These are phyloP conservation scores for Colletotrichum sp. DNA, from an alignment of 2,329 filamentous ascomycete species.

Conservation along the genomic window DNA sequence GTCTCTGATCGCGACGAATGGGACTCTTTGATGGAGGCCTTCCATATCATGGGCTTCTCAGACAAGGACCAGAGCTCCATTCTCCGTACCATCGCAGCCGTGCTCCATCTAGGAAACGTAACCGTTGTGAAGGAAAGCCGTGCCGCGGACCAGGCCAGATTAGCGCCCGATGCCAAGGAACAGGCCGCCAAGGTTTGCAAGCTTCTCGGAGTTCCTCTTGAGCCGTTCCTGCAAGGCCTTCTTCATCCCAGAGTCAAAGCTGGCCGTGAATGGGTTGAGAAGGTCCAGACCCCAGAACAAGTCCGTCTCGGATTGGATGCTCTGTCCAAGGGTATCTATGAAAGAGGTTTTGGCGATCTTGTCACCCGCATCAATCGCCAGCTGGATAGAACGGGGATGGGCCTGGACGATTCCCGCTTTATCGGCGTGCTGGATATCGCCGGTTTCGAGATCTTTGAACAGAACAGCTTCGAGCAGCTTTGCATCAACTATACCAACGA, in stretches of 20 bases:
- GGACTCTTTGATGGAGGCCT: slow-evolving; percentile 88
- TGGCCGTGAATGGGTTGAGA: slow-evolving; percentile 97
- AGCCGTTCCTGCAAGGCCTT: slow-evolving; percentile 86
- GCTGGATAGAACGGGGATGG: slow-evolving; percentile 81
- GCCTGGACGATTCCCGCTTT: slow-evolving; percentile 87
- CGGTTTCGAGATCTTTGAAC: slow-evolving; percentile 97
- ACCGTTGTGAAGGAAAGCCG: slow-evolving; percentile 89
- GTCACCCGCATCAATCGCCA: slow-evolving; percentile 91
- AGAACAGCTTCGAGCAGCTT: slow-evolving; percentile 97
- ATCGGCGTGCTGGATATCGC: slow-evolving; percentile 99
- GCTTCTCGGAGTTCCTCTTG: slow-evolving; percentile 82
- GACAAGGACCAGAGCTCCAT: slow-evolving; percentile 84
- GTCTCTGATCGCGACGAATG: slow-evolving; percentile 93
- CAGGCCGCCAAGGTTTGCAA: slow-evolving; percentile 81
- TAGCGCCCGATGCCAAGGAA: slow-evolving; percentile 76
- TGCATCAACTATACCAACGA: slow-evolving; percentile 99
- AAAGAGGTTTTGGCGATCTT: slow-evolving; percentile 91
- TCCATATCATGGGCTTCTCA: slow-evolving; percentile 91
- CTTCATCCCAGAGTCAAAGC: slow-evolving; percentile 95
- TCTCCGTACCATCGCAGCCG: slow-evolving; percentile 85
- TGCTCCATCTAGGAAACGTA: slow-evolving; percentile 93
- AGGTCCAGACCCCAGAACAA: slow-evolving; percentile 96
- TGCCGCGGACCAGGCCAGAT: slow-evolving; percentile 85
- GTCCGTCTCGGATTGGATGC: slow-evolving; percentile 90
- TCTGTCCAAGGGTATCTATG: slow-evolving; percentile 95